phyloP scores from a whole-genome alignment of 495 filamentous ascomycete genomes.

The Staphylotrichum longicolle region DNA sequence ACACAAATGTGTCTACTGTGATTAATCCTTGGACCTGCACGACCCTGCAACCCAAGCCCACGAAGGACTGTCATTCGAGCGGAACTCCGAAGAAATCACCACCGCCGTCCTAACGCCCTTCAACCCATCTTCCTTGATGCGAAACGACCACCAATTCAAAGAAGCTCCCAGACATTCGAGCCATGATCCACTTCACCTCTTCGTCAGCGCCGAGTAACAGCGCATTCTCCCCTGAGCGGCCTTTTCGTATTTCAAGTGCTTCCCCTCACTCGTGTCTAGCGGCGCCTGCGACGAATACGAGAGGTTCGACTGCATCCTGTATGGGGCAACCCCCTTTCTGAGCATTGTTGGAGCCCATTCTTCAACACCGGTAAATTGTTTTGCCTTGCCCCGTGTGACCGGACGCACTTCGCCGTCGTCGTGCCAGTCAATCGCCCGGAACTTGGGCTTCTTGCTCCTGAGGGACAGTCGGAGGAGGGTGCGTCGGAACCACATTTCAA shows the following conservation, averaged over 20 bases:
- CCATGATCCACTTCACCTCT: not conserved
- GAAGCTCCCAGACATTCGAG: too few relatives aligned
- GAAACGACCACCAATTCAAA: too few relatives aligned
- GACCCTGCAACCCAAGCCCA: too few relatives aligned
- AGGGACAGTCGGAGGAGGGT: constrained; percentile 7
- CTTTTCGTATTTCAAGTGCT: not conserved
- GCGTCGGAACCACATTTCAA: constrained; percentile 15
- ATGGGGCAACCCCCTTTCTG: not conserved
- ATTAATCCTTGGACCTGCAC: too few relatives aligned
- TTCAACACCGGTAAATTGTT: constrained; percentile 8
- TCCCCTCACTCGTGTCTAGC: not conserved
- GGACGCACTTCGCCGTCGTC: constrained; percentile 17
- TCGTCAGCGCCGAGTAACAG: not conserved
- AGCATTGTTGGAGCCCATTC: not conserved
- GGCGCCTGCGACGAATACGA: constrained; percentile 21
- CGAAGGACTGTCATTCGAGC: too few relatives aligned
- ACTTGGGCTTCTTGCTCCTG: constrained; percentile 8
- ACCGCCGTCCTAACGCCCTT: too few relatives aligned
- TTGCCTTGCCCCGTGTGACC: constrained; percentile 18
- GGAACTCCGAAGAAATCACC: too few relatives aligned
- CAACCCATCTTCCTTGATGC: too few relatives aligned
- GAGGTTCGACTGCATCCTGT: constrained; percentile 13
- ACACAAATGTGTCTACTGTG: too few relatives aligned
- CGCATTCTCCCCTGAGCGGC: not conserved
- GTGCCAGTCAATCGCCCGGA: constrained; percentile 8